Conservation (phyloP, 345 rosid species). For the Kernera saxatilis region DNA sequence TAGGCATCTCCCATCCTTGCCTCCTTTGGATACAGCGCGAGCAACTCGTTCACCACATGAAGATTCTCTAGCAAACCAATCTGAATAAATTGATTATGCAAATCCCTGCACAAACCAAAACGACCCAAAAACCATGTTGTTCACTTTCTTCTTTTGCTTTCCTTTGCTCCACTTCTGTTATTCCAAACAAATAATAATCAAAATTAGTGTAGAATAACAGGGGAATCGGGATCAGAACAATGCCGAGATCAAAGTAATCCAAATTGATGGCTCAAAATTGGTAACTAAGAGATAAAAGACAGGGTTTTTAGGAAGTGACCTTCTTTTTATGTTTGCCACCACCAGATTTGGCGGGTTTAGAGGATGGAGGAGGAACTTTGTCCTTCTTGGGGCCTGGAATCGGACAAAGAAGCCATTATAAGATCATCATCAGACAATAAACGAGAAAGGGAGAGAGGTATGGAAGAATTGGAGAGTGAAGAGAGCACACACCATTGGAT, state of each 20-base stretch:
- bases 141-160: conserved; percentile 53
- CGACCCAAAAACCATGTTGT: conserved; percentile 41
- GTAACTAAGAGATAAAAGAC: neutral
- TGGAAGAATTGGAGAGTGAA: neutral
- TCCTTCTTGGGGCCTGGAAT: conserved; percentile 24
- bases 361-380: conserved; percentile 30
- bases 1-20: conserved; percentile 41
- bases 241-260: neutral
- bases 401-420: neutral
- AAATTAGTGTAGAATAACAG: neutral
- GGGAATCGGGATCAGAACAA: neutral
- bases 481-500: conserved; percentile 15
- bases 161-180: conserved; percentile 53
- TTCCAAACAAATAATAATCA: neutral
- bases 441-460: neutral
- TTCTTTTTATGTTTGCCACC: conserved; percentile 30
- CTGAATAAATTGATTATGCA: conserved; percentile 49
- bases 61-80: conserved; percentile 38
- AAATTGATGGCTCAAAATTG: neutral
- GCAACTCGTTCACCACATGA: conserved; percentile 61
- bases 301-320: neutral
- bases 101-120: conserved; percentile 25
- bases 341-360: conserved; percentile 29
- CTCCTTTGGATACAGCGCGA: conserved; percentile 44
- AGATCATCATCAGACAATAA: neutral